Evolutionary conservation across 106 monocot genomes (phyloP), one percentile per base, ranked within the genome.

Genomic region (Acanthochlamys bracteata): DNA sequence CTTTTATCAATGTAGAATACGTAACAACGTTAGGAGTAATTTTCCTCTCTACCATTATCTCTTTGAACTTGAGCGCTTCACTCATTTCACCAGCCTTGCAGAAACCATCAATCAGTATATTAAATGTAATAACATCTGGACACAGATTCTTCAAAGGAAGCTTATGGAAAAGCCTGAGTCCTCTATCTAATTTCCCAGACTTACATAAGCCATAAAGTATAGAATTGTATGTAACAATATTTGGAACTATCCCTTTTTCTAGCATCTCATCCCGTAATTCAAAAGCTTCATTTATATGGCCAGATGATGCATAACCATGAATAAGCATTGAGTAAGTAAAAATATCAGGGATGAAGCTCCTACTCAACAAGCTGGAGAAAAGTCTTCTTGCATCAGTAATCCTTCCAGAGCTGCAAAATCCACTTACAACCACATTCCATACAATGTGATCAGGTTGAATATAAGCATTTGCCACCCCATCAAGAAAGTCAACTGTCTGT

Each of bases 141-240:
- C 46, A 20, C 53, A 90, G 15, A 55, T 82, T 82, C 62, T 90
- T 95, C 14, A 61, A 19, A 12, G 46, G 76, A 66, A 95, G 72
- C 63, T 95, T 95, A 42, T 74, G 49, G 63, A 86, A 95, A 57
- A 95, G 90, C 59, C 78, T 86, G 45, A 66, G 59, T 41, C 90
- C 94, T 64, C 94, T 86, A 42, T 82, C 76, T 53, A 90, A 41
- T 73, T 90, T 84, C 42, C 84, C 82, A 43, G 86, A 90, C 63
- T 86, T 95, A 69, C 86, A 90, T n/a, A 95, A 66, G 58, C 94
- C 94, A 90, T 84, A 79, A 15, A 95, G 79, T 21, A 95, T 86
- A 63, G 94, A 70, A 87, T 95, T 95, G 24, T 95, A 95, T 12
- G 84, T 82, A 19, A 77, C 76, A 68, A 95, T 71, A 61, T 78